phyloP scores from a whole-genome alignment of 2,329 filamentous ascomycete genomes.

The Malbranchea cinnamomea region DNA sequence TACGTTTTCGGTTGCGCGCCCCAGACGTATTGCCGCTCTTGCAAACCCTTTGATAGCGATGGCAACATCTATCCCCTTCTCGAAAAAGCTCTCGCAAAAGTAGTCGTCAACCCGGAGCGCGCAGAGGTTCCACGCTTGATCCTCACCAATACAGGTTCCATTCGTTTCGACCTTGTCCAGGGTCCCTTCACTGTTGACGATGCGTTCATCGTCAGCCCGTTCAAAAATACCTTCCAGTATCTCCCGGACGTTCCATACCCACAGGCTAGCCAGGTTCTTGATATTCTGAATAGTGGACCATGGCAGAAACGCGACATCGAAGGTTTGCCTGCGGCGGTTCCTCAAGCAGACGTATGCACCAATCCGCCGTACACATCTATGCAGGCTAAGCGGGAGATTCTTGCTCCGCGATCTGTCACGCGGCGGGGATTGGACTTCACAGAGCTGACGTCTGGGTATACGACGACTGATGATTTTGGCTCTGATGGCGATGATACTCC shows the following conservation, averaged over 20 bases:
- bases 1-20: slow-evolving; percentile 46
- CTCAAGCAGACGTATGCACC: slow-evolving; percentile 8
- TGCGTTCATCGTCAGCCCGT: slow-evolving; percentile 16
- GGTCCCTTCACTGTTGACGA: slow-evolving; percentile 43
- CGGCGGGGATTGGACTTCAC: slow-evolving; percentile 13
- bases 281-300: slow-evolving; percentile 15
- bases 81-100: slow-evolving; percentile 34
- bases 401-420: slow-evolving; percentile 10
- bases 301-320: slow-evolving; percentile 15
- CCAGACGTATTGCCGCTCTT: slow-evolving; percentile 39
- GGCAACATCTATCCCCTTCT: slow-evolving; percentile 43
- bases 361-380: slow-evolving; percentile 11
- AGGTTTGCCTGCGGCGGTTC: slow-evolving; percentile 6
- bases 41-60: slow-evolving; percentile 37
- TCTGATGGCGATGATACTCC: slow-evolving; percentile 20
- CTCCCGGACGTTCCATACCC: slow-evolving; percentile 18
- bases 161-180: slow-evolving; percentile 48
- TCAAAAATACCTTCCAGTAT: slow-evolving; percentile 17
- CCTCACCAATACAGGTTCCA: slow-evolving; percentile 44
- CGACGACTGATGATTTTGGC: slow-evolving; percentile 21
- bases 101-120: slow-evolving; percentile 38
- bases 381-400: slow-evolving; percentile 4
- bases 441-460: slow-evolving; percentile 14
- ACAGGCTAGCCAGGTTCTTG: slow-evolving; percentile 16
- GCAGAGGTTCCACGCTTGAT: slow-evolving; percentile 39